A percentile compares a stretch with the other conserved stretches of the same genome.
Conservation (phyloP, 108 stramenopile species). For the Cyclotella sp. region DNA sequence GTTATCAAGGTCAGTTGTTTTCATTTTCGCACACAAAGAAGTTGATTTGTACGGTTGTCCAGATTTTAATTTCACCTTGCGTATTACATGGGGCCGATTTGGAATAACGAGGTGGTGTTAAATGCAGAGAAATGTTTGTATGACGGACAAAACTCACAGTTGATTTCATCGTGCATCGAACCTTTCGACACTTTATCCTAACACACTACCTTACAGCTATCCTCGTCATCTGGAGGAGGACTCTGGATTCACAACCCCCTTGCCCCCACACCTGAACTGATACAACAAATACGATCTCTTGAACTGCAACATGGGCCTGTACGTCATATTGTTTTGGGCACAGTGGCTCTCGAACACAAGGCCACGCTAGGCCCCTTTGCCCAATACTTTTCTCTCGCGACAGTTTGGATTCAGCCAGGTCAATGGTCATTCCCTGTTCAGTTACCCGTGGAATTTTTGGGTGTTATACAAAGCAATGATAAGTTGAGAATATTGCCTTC, state of each 20-base stretch:
- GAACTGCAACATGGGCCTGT: slow-evolving; percentile 82
- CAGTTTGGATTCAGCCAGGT: slow-evolving; percentile 87
- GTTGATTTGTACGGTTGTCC: background rate
- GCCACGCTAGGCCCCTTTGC: slow-evolving; percentile 87
- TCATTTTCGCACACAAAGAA: background rate
- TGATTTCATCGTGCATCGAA: background rate
- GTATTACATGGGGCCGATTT: background rate
- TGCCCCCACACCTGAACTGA: slow-evolving; percentile 88
- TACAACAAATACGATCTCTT: slow-evolving; percentile 67
- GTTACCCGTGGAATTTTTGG: slow-evolving; percentile 76
- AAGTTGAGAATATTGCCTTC: slow-evolving; percentile 64
- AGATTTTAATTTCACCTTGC: background rate
- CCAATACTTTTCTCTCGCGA: slow-evolving; percentile 77
- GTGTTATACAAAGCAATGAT: slow-evolving; percentile 62
- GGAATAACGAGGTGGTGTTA: no score
- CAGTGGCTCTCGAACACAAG: slow-evolving; percentile 94
- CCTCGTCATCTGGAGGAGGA: background rate
- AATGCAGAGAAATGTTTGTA: no score
- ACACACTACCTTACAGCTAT: background rate
- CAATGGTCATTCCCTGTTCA: slow-evolving; percentile 86
- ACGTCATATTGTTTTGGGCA: slow-evolving; percentile 87
- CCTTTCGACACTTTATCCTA: background rate
- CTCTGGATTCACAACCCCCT: slow-evolving; percentile 79
- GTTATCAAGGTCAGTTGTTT: slow-evolving; percentile 65
- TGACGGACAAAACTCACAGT: no score